Percentiles rank a stretch among this genome's conserved stretches.
phyloP scores from a whole-genome alignment of 2,329 filamentous ascomycete genomes.

The Myriosclerotinia curreyana region DNA sequence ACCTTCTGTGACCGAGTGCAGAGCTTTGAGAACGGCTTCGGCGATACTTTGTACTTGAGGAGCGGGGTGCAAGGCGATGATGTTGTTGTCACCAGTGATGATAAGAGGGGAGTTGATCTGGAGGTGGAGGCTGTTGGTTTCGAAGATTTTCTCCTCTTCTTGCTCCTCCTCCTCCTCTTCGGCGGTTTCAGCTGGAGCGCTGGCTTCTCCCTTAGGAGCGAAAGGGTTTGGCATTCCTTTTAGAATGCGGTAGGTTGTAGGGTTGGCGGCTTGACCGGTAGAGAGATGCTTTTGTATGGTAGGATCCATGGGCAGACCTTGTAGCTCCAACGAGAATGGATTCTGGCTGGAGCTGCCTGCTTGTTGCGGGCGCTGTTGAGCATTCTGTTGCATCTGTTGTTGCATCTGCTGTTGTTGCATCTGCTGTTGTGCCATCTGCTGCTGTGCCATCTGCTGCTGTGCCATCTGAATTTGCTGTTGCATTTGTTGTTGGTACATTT shows the following conservation, averaged over 20 bases:
- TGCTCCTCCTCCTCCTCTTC: constrained; percentile 77
- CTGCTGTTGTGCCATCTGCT: background rate
- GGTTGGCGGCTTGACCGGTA: background rate
- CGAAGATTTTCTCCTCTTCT: constrained; percentile 44
- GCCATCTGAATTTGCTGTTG: background rate
- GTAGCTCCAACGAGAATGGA: background rate
- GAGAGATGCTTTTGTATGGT: background rate
- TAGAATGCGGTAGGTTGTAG: background rate
- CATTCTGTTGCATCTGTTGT: background rate
- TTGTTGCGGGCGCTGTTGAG: background rate
- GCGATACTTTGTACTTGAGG: constrained; percentile 45
- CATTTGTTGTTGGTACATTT: background rate
- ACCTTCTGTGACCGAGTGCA: constrained; percentile 45
- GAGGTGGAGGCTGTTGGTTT: constrained; percentile 42
- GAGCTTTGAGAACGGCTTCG: constrained; percentile 45
- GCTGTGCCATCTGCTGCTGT: background rate
- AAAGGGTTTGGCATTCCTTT: background rate
- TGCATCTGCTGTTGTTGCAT: background rate
- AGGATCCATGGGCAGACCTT: background rate
- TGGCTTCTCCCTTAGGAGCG: constrained; percentile 48
- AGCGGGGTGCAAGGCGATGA: constrained; percentile 44
- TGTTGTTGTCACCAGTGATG: constrained; percentile 49
- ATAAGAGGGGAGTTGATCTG: constrained; percentile 49
- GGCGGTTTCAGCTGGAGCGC: constrained; percentile 85
- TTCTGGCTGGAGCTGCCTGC: background rate